Evolutionary conservation across 2,329 filamentous ascomycete species (phyloP), one percentile per base, ranked within the genome.

Genomic region (Rhytidhysteron rufulum): DNA sequence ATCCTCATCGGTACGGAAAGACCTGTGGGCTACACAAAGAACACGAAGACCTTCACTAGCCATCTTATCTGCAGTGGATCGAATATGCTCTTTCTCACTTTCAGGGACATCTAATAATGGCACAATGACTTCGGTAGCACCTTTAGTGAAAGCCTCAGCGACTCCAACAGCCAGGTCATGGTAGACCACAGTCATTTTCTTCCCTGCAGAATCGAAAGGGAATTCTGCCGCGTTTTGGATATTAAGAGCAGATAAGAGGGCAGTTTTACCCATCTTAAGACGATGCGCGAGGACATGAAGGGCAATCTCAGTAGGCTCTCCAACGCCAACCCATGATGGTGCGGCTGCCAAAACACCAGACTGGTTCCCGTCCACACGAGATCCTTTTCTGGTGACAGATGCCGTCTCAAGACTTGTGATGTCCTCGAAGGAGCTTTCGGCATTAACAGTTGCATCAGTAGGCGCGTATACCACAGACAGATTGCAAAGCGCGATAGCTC

Each of bases 141-240:
- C 64, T 39, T 67, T 67, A 27, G 58, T 62, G 45, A 63, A 66
- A 20, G 62, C 59, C 18, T 66, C 60, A 29, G 63, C 51, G 32
- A 51, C 45, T 9, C 53, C 45, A 9, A 49, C 49, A 2, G 53
- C 36, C 30, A 55, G 55, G 42, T 63, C 55, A 27, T 59, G 55
- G 47, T 65, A 67, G 32, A 65, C 55, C 15, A 67, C 62, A 0
- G 62, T 58, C 64, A 67, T 67, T 40, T 61, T 62, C 50, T 67
- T 67, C 42, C 65, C 58, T 7, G 61, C 60, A 7, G 63, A 66
- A 41, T 67, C 63, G 29, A 67, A 67, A 2, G 63, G 61, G 40
- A 64, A 67, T 17, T 67, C 64, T 2, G 62, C 61, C 2, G 57
- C 57, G 24, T 62, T 59, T 35, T 55, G 49, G 37, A 62, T 51